Base-by-base conservation (phyloP, 2,329 filamentous ascomycete species). In the Stromatinia cepivora region DNA sequence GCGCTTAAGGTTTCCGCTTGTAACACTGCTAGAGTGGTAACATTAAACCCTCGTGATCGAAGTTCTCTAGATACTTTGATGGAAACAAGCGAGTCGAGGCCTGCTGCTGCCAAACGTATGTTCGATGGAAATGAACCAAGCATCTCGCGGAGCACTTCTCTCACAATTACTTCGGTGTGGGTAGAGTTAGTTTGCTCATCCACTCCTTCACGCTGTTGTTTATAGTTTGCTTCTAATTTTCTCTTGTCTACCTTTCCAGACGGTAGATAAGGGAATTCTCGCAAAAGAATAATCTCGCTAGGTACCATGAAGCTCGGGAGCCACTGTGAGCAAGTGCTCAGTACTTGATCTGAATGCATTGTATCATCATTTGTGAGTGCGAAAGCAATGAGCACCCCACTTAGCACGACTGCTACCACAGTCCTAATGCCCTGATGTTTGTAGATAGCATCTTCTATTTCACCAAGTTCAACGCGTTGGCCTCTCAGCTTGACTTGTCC, bases 401-500 rank as follows among this genome's bases (percentile, higher is more conserved):
- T 82, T 39, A 93, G 81, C 1, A 97, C 88, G 36, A 87, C 84
- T 2, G 88, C 92, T 20, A 89, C 85, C 1, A 88, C 89, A 59
- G 85, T 85, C 71, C 89, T 88, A 59, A 92, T 89, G 0, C 86
- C 86, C 0, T 81, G 76, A 0, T 87, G 84, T 67, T 86, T 86
- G 57, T 90, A 83, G 3, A 89, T 84, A 0, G 87, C 90, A 73
- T 92, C 87, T 76, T 94, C 92, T 28, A 93, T 84, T 76, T 94
- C 92, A 0, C 91, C 91, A 6, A 95, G 85, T 76, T 95, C 91
- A 64, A 96, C 86, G 62, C 93, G 85, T 79, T 97, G 93, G 1
- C 93, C 93, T 66, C 93, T 86, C 10, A 97, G 83, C 79, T 97
- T 97, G 64, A 97, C 89, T 78, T 97, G 94, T 0, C 92, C 93